A percentile compares a stretch with the other conserved stretches of the same genome.
Evolutionary conservation across 495 filamentous ascomycete species (phyloP).

Genomic region (Sporormia fimetaria): DNA sequence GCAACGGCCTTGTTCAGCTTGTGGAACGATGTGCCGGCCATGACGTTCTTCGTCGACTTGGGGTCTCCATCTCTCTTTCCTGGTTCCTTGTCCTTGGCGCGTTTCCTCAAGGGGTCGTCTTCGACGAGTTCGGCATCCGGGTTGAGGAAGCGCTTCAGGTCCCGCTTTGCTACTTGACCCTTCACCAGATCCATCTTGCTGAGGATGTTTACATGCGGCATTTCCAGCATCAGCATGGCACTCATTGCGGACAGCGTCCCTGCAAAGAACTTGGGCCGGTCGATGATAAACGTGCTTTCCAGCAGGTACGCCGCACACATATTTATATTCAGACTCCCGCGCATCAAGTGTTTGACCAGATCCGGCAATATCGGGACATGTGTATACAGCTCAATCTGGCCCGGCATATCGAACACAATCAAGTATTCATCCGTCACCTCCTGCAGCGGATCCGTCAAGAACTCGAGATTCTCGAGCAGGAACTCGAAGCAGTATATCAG

Average conservation of each 20-base stretch:
- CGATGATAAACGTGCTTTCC: slow-evolving; percentile 87
- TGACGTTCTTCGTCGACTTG: slow-evolving; percentile 48
- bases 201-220: slow-evolving; percentile 88
- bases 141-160: slow-evolving; percentile 76
- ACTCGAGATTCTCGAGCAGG: slow-evolving; percentile 91
- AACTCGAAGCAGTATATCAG: slow-evolving; percentile 98
- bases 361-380: slow-evolving; percentile 85
- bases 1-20: slow-evolving; percentile 76
- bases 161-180: slow-evolving; percentile 65
- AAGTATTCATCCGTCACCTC: slow-evolving; percentile 86
- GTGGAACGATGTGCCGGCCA: slow-evolving; percentile 68
- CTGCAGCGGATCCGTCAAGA: slow-evolving; percentile 77
- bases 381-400: slow-evolving; percentile 97
- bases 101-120: slow-evolving; percentile 46
- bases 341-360: slow-evolving; percentile 70
- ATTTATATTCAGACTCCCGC: slow-evolving; percentile 74
- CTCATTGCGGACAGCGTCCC: slow-evolving; percentile 94
- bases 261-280: slow-evolving; percentile 93
- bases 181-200: slow-evolving; percentile 95
- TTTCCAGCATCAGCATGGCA: slow-evolving; percentile 94
- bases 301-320: slow-evolving; percentile 93
- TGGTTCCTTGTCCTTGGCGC: slow-evolving; percentile 30
- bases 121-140: slow-evolving; percentile 69
- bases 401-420: slow-evolving; percentile 96
- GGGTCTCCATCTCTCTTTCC: slow-evolving; percentile 36